These are phyloP conservation scores for Picochlorum sp. DNA, from an alignment of 139 green algal genomes.

Conservation along the genomic window DNA sequence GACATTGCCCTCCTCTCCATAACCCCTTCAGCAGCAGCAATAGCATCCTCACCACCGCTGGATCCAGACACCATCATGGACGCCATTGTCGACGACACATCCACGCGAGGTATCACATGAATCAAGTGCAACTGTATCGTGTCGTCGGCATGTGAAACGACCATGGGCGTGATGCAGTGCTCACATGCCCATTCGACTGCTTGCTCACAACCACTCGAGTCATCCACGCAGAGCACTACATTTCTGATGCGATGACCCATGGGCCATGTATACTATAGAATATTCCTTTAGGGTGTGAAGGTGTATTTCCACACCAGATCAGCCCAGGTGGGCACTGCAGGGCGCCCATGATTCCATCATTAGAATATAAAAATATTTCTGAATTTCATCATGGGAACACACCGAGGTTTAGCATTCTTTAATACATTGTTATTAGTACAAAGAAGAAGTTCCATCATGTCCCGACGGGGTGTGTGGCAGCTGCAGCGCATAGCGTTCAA, in stretches of 20 bases:
- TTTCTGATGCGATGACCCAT: too few species aligned
- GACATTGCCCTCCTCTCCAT: slow-evolving; percentile 1
- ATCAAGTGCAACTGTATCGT: background rate
- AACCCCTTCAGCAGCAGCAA: slow-evolving; percentile 2
- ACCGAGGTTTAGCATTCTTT: too few species aligned
- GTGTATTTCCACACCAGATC: too few species aligned
- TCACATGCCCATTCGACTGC: background rate
- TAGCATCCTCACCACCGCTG: background rate
- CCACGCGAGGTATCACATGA: background rate
- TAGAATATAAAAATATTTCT: too few species aligned
- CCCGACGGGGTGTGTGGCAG: slow-evolving; percentile 36
- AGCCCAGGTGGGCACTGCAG: too few species aligned
- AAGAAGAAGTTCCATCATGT: slow-evolving; percentile 12
- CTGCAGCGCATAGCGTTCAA: slow-evolving; percentile 27
- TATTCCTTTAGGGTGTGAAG: too few species aligned
- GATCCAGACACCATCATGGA: background rate
- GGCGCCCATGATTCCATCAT: too few species aligned
- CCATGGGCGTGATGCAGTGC: background rate
- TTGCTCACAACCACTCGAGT: background rate
- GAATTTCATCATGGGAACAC: too few species aligned
- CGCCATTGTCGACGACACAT: background rate
- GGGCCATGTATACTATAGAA: too few species aligned
- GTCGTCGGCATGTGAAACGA: background rate
- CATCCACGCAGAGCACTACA: too few species aligned
- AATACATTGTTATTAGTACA: too few species aligned